A percentile compares a stretch with the other conserved stretches of the same genome.
Evolutionary conservation across 2,329 filamentous ascomycete genomes (phyloP).

Genomic region (Aspergillus phoenicis): DNA sequence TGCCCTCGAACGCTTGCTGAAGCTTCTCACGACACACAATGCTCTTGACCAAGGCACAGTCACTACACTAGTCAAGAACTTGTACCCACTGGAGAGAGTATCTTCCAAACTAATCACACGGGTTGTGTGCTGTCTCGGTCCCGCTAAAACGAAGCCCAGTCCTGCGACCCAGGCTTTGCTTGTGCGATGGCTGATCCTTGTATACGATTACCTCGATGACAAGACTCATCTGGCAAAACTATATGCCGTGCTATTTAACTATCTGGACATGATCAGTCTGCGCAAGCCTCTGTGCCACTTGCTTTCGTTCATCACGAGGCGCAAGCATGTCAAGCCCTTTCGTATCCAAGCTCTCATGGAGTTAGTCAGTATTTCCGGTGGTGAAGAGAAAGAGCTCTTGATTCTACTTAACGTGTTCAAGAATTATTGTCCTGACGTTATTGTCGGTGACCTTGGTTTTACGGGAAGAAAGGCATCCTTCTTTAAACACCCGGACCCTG

Average conservation of each 20-base stretch:
- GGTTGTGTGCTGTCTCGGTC: constrained; percentile 73
- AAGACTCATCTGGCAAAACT: constrained; percentile 65
- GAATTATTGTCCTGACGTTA: constrained; percentile 87
- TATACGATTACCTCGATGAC: constrained; percentile 71
- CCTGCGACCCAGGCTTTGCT: constrained; percentile 70
- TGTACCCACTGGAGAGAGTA: constrained; percentile 74
- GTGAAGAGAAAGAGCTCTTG: constrained; percentile 72
- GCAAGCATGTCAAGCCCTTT: constrained; percentile 81
- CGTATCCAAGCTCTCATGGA: constrained; percentile 73
- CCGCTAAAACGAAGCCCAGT: constrained; percentile 74
- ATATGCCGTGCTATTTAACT: constrained; percentile 77
- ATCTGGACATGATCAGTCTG: constrained; percentile 78
- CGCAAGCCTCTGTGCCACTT: constrained; percentile 73
- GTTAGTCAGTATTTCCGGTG: constrained; percentile 52
- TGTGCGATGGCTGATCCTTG: constrained; percentile 76
- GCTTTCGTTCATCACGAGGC: constrained; percentile 74
- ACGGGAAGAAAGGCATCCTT: constrained; percentile 38
- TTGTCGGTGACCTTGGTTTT: constrained; percentile 68
- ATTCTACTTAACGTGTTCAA: constrained; percentile 82
- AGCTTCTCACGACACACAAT: constrained; percentile 66
- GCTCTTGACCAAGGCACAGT: constrained; percentile 76
- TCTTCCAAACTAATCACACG: constrained; percentile 62
- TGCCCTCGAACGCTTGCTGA: constrained; percentile 64
- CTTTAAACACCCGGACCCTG: constrained; percentile 68
- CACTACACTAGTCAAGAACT: constrained; percentile 67